A percentile compares a stretch with the other conserved stretches of the same genome.
Evolutionary conservation across 2,329 filamentous ascomycete genomes (phyloP).

Genomic region (Dendrostoma leiphaemia): DNA sequence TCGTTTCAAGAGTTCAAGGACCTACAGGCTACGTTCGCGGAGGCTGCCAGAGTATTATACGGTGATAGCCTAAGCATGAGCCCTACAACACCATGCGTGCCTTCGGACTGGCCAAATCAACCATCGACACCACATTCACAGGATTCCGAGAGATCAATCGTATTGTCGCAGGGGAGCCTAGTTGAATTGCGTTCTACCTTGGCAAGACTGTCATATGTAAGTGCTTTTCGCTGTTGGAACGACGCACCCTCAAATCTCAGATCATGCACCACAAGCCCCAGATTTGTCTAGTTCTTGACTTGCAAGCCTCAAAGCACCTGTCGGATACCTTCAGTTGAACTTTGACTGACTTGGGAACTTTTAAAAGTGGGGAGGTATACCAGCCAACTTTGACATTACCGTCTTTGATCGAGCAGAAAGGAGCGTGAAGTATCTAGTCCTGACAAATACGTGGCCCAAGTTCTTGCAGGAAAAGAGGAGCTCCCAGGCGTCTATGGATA

Average conservation of each 20-base stretch:
- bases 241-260: background rate
- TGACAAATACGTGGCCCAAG: conserved; percentile 68
- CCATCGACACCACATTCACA: background rate
- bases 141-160: background rate
- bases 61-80: conserved; percentile 40
- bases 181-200: conserved; percentile 3
- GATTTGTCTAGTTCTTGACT: background rate
- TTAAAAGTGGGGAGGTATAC: conserved; percentile 40
- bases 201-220: background rate
- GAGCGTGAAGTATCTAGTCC: conserved; percentile 64
- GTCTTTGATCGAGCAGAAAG: conserved; percentile 59
- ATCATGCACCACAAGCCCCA: background rate
- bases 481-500: background rate
- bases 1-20: conserved; percentile 53
- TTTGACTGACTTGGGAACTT: background rate
- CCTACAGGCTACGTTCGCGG: conserved; percentile 56
- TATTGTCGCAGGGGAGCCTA: conserved; percentile 14
- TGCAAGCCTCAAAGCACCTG: background rate
- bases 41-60: conserved; percentile 45
- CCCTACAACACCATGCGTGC: conserved; percentile 42
- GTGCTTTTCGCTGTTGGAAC: background rate
- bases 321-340: background rate
- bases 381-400: conserved; percentile 43
- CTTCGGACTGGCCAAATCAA: conserved; percentile 14
- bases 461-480: conserved; percentile 35